Evolutionary conservation across 768 basidiomycete species (phyloP), one percentile per base, ranked within the genome.

Genomic region (Cubamyces lactineus): DNA sequence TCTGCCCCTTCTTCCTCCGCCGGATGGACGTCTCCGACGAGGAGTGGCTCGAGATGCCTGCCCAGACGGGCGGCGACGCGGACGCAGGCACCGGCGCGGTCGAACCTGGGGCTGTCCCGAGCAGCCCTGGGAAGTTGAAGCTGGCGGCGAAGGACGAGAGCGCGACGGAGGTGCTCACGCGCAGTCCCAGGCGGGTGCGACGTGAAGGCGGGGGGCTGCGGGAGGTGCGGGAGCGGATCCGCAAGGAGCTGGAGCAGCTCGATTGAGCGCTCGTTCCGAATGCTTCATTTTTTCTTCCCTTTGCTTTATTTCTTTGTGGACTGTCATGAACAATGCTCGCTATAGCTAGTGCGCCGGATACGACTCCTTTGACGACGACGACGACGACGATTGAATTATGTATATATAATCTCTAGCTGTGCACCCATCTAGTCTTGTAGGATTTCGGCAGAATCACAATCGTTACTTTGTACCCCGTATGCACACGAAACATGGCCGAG

Each of bases 1-100:
- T 92, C 13, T 93, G 92, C 69, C 91, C 92, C 1, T 94, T 93
- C 76, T 94, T 93, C 78, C 73, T 94, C 53, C 85, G 80, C 69
- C 80, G 77, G 59, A 77, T 92, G 7, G 78, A 82, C 59, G 81
- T 92, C 21, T 82, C 76, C 12, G 83, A 86, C 38, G 78, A 82
- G 61, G 82, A 82, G 34, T 84, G 71, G 83, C 67, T 84, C 11
- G 82, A 84, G 71, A 84, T 88, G 86, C 86, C 87, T 34, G 80
- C 85, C 24, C 70, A 77, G 24, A 74, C 68, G 26, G 51, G 72
- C 24, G 43, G 46, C n/a, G 54, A 59, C 11, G 66, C 46, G n/a
- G 71, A 63, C 15, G 53, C 9, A 6, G 21, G 16, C 56, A 26
- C 38, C 21, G 23, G 23, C 1, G 52, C 11, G 24, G 28, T 5